phyloP scores from a whole-genome alignment of 352 stramenopile species.

The Globisporangium nodosum region DNA sequence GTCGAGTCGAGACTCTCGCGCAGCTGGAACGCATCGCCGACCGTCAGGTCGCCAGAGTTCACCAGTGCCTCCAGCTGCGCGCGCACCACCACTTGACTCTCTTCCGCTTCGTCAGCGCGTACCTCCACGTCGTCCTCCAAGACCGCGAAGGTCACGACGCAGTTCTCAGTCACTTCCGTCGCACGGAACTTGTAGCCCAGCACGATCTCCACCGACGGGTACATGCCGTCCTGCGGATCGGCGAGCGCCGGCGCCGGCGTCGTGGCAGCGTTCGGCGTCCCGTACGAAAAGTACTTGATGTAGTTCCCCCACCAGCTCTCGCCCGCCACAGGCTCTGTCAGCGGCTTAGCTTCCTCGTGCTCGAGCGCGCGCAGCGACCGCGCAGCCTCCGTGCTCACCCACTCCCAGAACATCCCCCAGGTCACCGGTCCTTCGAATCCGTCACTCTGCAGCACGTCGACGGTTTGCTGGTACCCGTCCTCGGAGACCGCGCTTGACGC shows the following conservation, averaged over 20 bases:
- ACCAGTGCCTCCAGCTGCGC: constrained; percentile 77
- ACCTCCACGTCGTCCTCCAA: not conserved
- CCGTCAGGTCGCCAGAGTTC: constrained; percentile 50
- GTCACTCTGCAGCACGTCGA: constrained; percentile 54
- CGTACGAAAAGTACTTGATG: constrained; percentile 34
- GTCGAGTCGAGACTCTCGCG: constrained; percentile 52
- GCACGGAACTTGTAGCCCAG: constrained; percentile 16
- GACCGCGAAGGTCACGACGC: not conserved
- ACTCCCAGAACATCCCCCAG: constrained; percentile 87
- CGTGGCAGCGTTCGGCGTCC: constrained; percentile 9
- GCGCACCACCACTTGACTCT: constrained; percentile 43
- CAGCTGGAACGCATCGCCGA: constrained; percentile 68
- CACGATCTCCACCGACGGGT: constrained; percentile 24
- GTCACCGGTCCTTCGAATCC: constrained; percentile 57
- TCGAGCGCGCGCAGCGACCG: constrained; percentile 60
- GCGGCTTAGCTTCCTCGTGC: constrained; percentile 38
- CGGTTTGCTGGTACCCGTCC: constrained; percentile 49
- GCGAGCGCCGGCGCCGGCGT: constrained; percentile 11
- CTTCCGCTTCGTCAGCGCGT: not conserved
- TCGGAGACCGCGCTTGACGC: constrained; percentile 65
- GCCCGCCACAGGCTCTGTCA: constrained; percentile 30
- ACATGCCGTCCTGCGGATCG: constrained; percentile 19
- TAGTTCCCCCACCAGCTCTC: constrained; percentile 74
- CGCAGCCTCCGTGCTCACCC: constrained; percentile 78
- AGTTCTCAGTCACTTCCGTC: not conserved